phyloP scores from a whole-genome alignment of 2,329 filamentous ascomycete species.

The Xylariaceae sp. region DNA sequence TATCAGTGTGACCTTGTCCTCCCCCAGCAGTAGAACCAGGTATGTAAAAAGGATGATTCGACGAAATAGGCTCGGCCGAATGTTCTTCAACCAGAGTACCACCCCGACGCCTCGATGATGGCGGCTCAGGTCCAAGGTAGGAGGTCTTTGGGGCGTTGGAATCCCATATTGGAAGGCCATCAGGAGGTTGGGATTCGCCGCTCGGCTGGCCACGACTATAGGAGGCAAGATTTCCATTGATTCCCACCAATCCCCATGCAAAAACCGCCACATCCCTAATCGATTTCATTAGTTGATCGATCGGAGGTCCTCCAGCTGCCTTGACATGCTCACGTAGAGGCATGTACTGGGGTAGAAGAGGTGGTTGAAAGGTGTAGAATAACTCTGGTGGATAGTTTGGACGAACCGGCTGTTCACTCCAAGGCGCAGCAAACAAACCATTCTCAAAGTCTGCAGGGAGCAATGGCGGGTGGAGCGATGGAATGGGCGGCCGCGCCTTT shows the following conservation, averaged over 20 bases:
- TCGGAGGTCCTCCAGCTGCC: conserved; percentile 58
- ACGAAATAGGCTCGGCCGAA: conserved; percentile 12
- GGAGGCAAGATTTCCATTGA: conserved; percentile 75
- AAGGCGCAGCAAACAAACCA: conserved; percentile 80
- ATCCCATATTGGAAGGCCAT: conserved; percentile 68
- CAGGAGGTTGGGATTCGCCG: conserved; percentile 68
- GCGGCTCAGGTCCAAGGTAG: conserved; percentile 47
- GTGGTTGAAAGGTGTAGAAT: conserved; percentile 53
- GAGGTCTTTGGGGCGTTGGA: conserved; percentile 44
- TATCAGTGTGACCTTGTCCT: conserved; percentile 26
- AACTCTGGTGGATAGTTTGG: conserved; percentile 52
- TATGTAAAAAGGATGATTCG: conserved; percentile 19
- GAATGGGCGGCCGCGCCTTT: conserved; percentile 74
- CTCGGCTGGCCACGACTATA: conserved; percentile 67
- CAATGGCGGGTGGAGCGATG: conserved; percentile 59
- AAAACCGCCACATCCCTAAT: conserved; percentile 90
- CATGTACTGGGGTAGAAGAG: conserved; percentile 53
- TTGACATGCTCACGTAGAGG: conserved; percentile 53
- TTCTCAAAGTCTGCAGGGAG: conserved; percentile 58
- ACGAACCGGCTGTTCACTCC: conserved; percentile 72
- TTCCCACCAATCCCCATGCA: conserved; percentile 81
- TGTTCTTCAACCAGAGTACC: conserved; percentile 11
- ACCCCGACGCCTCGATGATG: conserved; percentile 37
- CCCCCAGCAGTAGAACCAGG: conserved; percentile 23
- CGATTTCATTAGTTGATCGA: conserved; percentile 74